A percentile compares a stretch with the other conserved stretches of the same genome.
phyloP scores from a whole-genome alignment of 2,329 filamentous ascomycete genomes.

The Alternaria burnsii region DNA sequence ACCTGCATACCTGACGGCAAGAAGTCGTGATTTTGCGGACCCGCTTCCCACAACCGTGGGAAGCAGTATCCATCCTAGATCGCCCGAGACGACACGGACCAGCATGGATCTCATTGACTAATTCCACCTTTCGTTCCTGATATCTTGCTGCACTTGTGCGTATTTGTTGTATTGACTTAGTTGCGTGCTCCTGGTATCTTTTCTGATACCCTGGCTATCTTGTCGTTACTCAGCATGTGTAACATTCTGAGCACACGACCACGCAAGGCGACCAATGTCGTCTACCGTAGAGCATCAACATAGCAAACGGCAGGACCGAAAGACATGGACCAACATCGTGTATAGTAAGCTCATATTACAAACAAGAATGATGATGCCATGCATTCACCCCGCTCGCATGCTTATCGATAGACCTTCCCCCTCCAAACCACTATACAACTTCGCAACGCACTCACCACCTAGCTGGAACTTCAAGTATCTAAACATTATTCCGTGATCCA shows the following conservation, averaged over 20 bases:
- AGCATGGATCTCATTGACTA: background rate
- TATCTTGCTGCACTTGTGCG: background rate
- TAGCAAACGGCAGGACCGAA: background rate
- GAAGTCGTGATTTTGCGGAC: background rate
- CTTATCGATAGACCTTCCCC: constrained; percentile 23
- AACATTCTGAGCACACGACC: background rate
- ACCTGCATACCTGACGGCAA: constrained; percentile 11
- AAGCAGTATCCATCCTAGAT: background rate
- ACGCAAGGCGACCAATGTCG: background rate
- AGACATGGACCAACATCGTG: background rate
- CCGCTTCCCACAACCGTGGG: background rate
- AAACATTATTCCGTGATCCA: background rate
- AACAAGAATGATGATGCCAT: constrained; percentile 16
- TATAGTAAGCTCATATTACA: background rate
- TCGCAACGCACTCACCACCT: background rate
- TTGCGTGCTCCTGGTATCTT: background rate
- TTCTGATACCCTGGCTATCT: no score
- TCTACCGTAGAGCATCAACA: background rate
- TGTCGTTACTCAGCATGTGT: background rate
- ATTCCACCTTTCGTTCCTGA: background rate
- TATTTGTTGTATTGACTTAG: background rate
- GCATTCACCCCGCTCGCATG: constrained; percentile 7
- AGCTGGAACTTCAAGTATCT: background rate
- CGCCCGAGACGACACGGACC: constrained; percentile 7
- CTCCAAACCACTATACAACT: background rate